These are phyloP conservation scores for Pythium periplocum DNA, from an alignment of 352 stramenopile genomes.

Conservation along the genomic window DNA sequence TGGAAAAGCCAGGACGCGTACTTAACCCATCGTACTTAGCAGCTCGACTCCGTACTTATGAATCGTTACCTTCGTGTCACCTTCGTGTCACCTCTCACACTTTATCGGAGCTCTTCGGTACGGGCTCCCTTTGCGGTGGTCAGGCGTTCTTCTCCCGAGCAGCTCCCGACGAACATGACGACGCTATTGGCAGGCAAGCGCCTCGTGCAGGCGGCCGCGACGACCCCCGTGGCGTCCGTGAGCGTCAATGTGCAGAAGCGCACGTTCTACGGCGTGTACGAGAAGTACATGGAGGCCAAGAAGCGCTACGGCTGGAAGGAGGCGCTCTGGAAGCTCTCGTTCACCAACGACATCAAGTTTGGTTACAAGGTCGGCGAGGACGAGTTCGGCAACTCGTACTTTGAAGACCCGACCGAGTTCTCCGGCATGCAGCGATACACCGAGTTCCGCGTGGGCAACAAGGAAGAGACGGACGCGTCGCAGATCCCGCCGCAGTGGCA, in stretches of 20 bases:
- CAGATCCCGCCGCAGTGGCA: slow-evolving; percentile 82
- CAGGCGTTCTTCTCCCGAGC: no score
- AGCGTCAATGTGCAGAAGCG: slow-evolving; percentile 39
- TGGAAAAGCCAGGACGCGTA: no score
- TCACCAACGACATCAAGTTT: slow-evolving; percentile 85
- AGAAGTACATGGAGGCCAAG: slow-evolving; percentile 81
- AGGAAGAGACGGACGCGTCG: slow-evolving; percentile 73
- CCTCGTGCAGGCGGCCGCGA: slow-evolving; percentile 7
- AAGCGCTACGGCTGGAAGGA: slow-evolving; percentile 79
- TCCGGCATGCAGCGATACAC: slow-evolving; percentile 79
- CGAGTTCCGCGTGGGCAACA: slow-evolving; percentile 76
- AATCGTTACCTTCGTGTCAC: no score
- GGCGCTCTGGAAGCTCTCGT: slow-evolving; percentile 87
- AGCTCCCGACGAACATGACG: slow-evolving; percentile 10
- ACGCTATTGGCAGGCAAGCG: slow-evolving; percentile 26
- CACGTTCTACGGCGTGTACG: slow-evolving; percentile 67
- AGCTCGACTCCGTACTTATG: no score
- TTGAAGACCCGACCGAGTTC: slow-evolving; percentile 76
- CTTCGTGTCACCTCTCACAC: no score
- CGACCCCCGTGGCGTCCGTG: slow-evolving; percentile 5
- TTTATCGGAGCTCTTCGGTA: no score
- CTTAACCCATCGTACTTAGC: no score
- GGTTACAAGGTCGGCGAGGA: slow-evolving; percentile 75
- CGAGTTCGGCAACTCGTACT: slow-evolving; percentile 86
- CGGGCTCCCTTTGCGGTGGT: no score